Evolutionary conservation across 805 yeast genomes (phyloP).

Genomic region (Dipodascus geniculatus): DNA sequence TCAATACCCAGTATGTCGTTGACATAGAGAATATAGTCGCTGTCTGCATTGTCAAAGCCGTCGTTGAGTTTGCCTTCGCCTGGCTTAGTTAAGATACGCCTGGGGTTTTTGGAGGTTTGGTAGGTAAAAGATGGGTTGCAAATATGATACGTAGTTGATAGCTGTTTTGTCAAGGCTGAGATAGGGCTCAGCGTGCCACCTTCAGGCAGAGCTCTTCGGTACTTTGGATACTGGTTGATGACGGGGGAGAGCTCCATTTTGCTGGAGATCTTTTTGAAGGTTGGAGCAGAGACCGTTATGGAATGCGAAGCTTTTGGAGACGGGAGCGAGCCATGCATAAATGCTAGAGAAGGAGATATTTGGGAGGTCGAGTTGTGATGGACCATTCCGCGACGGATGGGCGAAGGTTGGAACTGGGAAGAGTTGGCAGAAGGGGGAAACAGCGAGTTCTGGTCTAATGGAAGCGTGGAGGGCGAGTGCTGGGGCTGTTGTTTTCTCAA

Average conservation of each 20-base stretch:
- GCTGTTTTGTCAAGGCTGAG: constrained; percentile 61
- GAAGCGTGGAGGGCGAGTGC: background rate
- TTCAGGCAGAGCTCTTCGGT: constrained; percentile 26
- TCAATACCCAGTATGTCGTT: constrained; percentile 85
- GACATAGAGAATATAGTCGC: constrained; percentile 86
- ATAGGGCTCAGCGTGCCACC: constrained; percentile 45
- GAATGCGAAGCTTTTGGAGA: background rate
- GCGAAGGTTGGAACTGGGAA: background rate
- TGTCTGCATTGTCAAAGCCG: constrained; percentile 79
- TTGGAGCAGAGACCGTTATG: constrained; percentile 18
- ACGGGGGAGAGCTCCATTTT: constrained; percentile 26
- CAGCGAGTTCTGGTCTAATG: background rate
- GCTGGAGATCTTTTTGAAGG: constrained; percentile 24
- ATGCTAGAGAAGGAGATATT: background rate
- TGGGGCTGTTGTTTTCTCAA: background rate
- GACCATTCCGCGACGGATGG: constrained; percentile 1
- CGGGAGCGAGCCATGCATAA: background rate
- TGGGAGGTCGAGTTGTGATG: constrained; percentile 2
- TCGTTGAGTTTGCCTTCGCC: constrained; percentile 69
- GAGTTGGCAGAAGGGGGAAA: background rate
- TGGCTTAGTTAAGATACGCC: constrained; percentile 86
- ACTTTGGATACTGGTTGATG: constrained; percentile 19
- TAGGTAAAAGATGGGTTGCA: constrained; percentile 82
- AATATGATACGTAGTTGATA: constrained; percentile 69
- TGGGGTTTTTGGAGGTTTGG: constrained; percentile 75